Base-by-base conservation (phyloP, 169 alveolate species). In the Plasmodium billcollinsi region DNA sequence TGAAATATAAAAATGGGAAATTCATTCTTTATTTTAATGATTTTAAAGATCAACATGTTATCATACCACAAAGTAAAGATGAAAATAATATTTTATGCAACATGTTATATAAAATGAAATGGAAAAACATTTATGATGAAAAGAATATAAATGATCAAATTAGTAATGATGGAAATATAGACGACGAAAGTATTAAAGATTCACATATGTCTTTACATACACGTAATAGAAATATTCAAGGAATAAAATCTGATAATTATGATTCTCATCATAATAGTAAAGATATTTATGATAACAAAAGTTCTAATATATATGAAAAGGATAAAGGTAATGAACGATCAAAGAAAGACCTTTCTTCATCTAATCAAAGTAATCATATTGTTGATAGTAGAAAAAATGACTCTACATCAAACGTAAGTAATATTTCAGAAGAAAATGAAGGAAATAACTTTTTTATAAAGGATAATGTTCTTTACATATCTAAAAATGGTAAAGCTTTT, bases 21-120 rank as follows among this genome's bases (percentile, higher is more conserved):
- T 29, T 71, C 45, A 71, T 67, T 66, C 69, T 86, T 21, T 61
- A 73, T 33, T 86, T 86, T 49, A 70, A 86, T 39, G 43, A 69
- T 24, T 70, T 39, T 56, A 69, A 69, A 69, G 91, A 69, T 67
- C 91, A 83, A 72, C 92, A 86, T 52, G 62, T 86, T 62, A 49
- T 86, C 2, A 61, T 86, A 54, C 88, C 92, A 45, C 71, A 86
- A 74, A 70, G 21, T 59, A 86, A 86, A 71, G 78, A 65, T 7
- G 21, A 54, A 45, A 61, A 74, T 6, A 56, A 62, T 58, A n/a
- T 29, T 49, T 73, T 86, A 66, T 52, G 45, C 26, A 54, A 59
- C 14, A 29, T 86, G 2, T n/a, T 86, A 47, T 58, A 71, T 50
- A 18, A 86, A 54, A 59, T 86, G 92, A 66, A 39, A 1, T 86